Base-by-base conservation (phyloP, 2,329 filamentous ascomycete species). In the Hawksworthiomyces lignivorus region DNA sequence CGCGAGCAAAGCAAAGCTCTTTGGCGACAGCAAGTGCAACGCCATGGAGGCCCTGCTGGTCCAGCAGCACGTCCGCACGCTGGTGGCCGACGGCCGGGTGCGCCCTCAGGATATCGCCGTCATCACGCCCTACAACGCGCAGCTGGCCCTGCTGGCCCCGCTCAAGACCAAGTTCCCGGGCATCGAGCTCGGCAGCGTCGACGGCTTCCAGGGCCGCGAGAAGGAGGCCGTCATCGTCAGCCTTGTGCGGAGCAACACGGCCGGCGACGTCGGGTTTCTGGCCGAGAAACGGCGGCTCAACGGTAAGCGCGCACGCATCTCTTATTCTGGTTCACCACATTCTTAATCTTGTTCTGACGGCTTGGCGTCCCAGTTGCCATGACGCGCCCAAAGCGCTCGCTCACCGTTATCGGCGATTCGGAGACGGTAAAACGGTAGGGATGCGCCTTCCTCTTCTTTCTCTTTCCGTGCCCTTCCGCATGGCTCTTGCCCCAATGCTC, bases 41-140 rank as follows among this genome's bases (percentile, higher is more conserved):
- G 84, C 88, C 55, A 84, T 87, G 73, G 90, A 98, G 63, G 90
- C 87, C 1, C 72, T 77, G 30, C 69, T 97, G 40, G 89, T 94
- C 7, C 77, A 73, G 47, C 70, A 78, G 55, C 90, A 98, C 58
- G 85, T 96, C 30, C 66, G 70, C 43, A 75, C 74, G 48, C 68
- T 98, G 30, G 75, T 94, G n/a, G 11, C 21, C 2, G 70, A 75
- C 19, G 82, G 87, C 1, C 92, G 92, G 1, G 76, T 98, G 22
- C 79, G 72, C 14, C 69, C 87, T 4, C 81, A 86, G 54, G 87
- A 96, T 56, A 89, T 98, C 54, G 92, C 90, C 1, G 82, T 97
- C 11, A 81, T 98, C 40, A 96, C 92, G 36, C 92, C 92, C 29
- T 98, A 98, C 65, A 97, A 96, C 64, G 92, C 87, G 12, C 92